phyloP scores from a whole-genome alignment of 495 filamentous ascomycete genomes.

The Daldinia decipiens region DNA sequence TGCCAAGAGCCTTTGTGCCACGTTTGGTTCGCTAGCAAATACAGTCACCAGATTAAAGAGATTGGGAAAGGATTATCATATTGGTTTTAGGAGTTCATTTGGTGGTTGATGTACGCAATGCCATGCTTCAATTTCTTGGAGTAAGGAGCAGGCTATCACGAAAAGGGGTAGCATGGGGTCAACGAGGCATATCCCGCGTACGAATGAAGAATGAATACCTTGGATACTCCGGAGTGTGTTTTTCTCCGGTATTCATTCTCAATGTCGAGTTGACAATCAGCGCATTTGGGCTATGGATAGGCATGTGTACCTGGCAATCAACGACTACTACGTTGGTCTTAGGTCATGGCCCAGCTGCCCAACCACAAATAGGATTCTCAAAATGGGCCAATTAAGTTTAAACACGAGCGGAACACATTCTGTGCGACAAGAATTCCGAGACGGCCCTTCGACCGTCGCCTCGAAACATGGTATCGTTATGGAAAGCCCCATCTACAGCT shows the following conservation, averaged over 20 bases:
- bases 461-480: conserved; percentile 59
- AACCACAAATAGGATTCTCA: neutral
- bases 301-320: neutral
- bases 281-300: too few species aligned
- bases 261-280: neutral
- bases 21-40: too few species aligned
- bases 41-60: too few species aligned
- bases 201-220: neutral
- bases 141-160: neutral
- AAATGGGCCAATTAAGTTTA: conserved; percentile 22
- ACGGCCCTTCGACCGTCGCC: conserved; percentile 55
- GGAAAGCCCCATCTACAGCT: conserved; percentile 53
- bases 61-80: too few species aligned
- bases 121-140: neutral
- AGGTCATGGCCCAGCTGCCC: neutral
- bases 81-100: too few species aligned
- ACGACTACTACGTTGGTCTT: neutral
- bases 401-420: conserved; percentile 32
- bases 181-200: neutral
- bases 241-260: neutral
- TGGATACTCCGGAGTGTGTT: neutral
- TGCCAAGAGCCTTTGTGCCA: too few species aligned
- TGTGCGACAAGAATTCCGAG: conserved; percentile 48
- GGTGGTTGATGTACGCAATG: too few species aligned
- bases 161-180: neutral